Conservation (phyloP, 2,329 filamentous ascomycete species). For the Epichloe brachyelytri region DNA sequence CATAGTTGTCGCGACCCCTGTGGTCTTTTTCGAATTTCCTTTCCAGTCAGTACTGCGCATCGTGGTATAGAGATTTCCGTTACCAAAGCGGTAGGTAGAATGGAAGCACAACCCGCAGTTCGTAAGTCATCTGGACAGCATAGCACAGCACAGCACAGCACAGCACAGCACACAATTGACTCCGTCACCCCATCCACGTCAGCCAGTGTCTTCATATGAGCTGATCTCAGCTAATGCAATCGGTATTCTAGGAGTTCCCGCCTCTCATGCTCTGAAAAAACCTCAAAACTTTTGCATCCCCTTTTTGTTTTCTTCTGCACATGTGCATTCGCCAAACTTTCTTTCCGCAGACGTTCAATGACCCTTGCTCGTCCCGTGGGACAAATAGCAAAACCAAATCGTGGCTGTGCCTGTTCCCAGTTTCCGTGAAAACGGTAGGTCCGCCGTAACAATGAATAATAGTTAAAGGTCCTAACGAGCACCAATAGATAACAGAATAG, state of each 20-base stretch:
- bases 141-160: too few relatives aligned
- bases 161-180: not conserved
- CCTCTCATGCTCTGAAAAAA: not conserved
- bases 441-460: too few relatives aligned
- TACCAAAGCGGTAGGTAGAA: too few relatives aligned
- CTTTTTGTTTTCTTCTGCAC: not conserved
- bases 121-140: too few relatives aligned
- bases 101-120: not conserved
- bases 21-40: too few relatives aligned
- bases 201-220: not conserved
- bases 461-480: too few relatives aligned
- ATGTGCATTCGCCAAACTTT: not conserved
- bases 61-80: too few relatives aligned
- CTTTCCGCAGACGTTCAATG: not conserved
- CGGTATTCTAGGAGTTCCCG: not conserved
- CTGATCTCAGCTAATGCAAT: constrained; percentile 1
- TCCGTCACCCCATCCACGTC: not conserved
- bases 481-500: not conserved
- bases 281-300: not conserved
- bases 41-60: too few relatives aligned
- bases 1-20: too few relatives aligned
- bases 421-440: too few relatives aligned
- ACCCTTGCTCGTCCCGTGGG: not conserved
- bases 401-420: not conserved
- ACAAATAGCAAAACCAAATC: not conserved